phyloP scores from a whole-genome alignment of 768 basidiomycete genomes.

The Tricholoma matsutake region DNA sequence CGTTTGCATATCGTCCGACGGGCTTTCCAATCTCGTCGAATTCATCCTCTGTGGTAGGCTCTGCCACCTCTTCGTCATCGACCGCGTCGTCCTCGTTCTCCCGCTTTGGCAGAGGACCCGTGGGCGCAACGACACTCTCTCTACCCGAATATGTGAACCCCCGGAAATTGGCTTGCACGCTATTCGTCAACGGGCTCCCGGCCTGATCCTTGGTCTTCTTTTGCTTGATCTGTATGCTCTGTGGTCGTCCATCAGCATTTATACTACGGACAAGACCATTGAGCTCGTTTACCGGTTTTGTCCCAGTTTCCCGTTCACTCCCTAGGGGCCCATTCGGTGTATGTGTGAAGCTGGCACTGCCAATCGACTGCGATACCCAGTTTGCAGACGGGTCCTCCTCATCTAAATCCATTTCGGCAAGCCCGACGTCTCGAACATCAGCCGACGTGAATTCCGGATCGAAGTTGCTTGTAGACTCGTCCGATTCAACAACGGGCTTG shows the following conservation, averaged over 20 bases:
- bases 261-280: constrained; percentile 16
- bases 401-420: constrained; percentile 49
- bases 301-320: constrained; percentile 40
- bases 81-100: constrained; percentile 54
- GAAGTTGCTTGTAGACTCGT: constrained; percentile 97
- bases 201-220: constrained; percentile 42
- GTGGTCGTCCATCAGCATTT: constrained; percentile 16
- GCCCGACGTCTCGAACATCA: constrained; percentile 74
- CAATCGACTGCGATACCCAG: constrained; percentile 56
- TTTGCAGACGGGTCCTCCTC: constrained; percentile 71
- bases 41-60: constrained; percentile 71
- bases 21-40: constrained; percentile 61
- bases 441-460: constrained; percentile 96
- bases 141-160: constrained; percentile 89
- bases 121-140: constrained; percentile 55
- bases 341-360: constrained; percentile 40
- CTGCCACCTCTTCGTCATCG: constrained; percentile 48
- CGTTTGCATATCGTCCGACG: constrained; percentile 68
- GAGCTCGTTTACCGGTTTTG: constrained; percentile 14
- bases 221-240: constrained; percentile 54
- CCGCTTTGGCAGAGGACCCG: constrained; percentile 37
- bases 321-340: constrained; percentile 79
- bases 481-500: constrained; percentile 96
- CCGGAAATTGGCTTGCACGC: constrained; percentile 94
- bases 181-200: constrained; percentile 79